phyloP scores from a whole-genome alignment of 139 green algal species.

The Tetraselmis striata region DNA sequence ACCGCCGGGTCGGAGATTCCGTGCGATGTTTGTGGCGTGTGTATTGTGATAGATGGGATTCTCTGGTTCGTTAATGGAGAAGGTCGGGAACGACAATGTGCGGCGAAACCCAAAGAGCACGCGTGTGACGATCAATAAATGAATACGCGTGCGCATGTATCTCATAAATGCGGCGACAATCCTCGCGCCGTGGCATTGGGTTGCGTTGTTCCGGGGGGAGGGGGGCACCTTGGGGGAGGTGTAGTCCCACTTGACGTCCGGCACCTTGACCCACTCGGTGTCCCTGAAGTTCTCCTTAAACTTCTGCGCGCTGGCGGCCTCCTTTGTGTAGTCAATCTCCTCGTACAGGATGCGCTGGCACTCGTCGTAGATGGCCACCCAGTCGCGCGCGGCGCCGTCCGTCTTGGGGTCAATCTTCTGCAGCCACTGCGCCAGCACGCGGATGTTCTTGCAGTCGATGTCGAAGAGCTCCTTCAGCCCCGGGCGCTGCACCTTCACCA shows the following conservation, averaged over 20 bases:
- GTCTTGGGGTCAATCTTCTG: conserved; percentile 85
- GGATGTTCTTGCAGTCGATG: conserved; percentile 96
- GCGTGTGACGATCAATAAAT: no score
- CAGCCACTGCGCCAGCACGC: conserved; percentile 72
- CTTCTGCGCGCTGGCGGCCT: conserved; percentile 82
- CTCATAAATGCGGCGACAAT: no score
- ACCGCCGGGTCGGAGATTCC: no score
- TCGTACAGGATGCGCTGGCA: conserved; percentile 93
- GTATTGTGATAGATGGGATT: no score
- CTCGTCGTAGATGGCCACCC: conserved; percentile 99
- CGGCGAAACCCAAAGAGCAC: no score
- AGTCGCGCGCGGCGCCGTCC: conserved; percentile 94
- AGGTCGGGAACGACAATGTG: no score
- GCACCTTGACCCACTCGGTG: conserved; percentile 89
- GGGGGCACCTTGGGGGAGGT: conserved; percentile 52
- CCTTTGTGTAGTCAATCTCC: conserved; percentile 94
- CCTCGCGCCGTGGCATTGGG: no score
- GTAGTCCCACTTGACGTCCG: conserved; percentile 82
- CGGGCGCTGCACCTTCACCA: conserved; percentile 97
- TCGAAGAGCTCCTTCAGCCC: conserved; percentile 93
- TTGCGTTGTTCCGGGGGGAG: no score
- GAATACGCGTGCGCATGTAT: no score
- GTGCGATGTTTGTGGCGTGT: no score
- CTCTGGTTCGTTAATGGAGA: no score
- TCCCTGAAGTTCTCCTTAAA: conserved; percentile 74